Evolutionary conservation across 208 protist species (phyloP).

Genomic region (Trypanosoma boissoni): DNA sequence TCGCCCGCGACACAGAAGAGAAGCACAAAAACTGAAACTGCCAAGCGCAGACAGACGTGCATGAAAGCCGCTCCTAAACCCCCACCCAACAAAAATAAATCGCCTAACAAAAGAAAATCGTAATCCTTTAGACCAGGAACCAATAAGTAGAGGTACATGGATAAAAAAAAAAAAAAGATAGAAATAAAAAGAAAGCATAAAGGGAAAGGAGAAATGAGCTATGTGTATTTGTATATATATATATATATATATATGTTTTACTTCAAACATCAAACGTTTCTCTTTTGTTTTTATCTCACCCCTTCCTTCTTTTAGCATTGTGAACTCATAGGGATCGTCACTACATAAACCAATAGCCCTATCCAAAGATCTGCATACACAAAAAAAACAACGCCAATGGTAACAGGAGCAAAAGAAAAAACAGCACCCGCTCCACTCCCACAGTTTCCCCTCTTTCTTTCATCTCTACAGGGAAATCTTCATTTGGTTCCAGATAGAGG

Average conservation of each 20-base stretch:
- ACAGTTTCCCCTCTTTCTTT: neutral
- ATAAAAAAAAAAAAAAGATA: slow-evolving; percentile 2
- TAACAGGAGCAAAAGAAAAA: neutral
- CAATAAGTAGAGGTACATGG: too few species aligned
- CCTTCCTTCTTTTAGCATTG: too few species aligned
- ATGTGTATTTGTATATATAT: neutral
- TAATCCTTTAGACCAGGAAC: slow-evolving; percentile 4
- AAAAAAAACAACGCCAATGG: neutral
- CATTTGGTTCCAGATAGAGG: neutral
- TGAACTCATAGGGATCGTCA: too few species aligned
- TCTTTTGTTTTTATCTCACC: too few species aligned
- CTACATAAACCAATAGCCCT: too few species aligned
- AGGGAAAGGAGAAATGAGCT: neutral
- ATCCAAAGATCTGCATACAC: slow-evolving; percentile 9
- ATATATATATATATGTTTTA: slow-evolving; percentile 7
- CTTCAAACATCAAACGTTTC: too few species aligned
- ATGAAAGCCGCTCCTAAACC: neutral
- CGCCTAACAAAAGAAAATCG: neutral
- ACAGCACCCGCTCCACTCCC: neutral
- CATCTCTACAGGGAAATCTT: neutral
- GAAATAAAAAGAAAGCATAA: slow-evolving; percentile 9
- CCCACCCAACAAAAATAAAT: slow-evolving; percentile 2
- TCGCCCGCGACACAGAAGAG: too few species aligned
- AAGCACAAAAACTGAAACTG: too few species aligned
- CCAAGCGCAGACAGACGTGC: too few species aligned